Conservation (phyloP, 2,329 filamentous ascomycete species). For the Dothiorella sarmentorum region DNA sequence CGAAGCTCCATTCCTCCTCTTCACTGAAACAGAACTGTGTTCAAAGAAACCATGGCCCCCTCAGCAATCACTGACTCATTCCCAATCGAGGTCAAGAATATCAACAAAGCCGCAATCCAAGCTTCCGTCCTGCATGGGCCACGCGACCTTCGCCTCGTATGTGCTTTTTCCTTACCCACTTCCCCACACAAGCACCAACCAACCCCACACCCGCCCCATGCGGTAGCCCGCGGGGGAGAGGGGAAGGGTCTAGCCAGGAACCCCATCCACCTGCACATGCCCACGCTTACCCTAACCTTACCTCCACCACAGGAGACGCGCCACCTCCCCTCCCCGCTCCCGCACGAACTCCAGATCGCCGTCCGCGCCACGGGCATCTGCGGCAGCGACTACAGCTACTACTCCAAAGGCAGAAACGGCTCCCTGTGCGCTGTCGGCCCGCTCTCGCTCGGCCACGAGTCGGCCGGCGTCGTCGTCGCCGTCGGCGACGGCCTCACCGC, state of each 20-base stretch:
- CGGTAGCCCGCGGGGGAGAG: not conserved
- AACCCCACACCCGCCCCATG: constrained; percentile 2
- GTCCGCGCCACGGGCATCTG: constrained; percentile 66
- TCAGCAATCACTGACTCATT: constrained; percentile 39
- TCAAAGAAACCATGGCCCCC: constrained; percentile 35
- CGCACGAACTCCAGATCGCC: constrained; percentile 61
- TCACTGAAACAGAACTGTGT: not conserved
- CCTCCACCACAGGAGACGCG: constrained; percentile 50
- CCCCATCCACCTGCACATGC: not conserved
- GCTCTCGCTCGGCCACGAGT: constrained; percentile 50
- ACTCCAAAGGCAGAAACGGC: constrained; percentile 69
- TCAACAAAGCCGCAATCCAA: constrained; percentile 36
- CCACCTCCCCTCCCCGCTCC: constrained; percentile 51
- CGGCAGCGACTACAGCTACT: constrained; percentile 68
- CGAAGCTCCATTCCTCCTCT: not conserved
- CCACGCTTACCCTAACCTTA: not conserved
- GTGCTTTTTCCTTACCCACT: constrained; percentile 29
- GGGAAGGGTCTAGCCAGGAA: not conserved
- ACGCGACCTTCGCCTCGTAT: constrained; percentile 42
- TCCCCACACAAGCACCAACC: not conserved
- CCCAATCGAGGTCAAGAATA: constrained; percentile 38
- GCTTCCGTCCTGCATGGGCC: constrained; percentile 42
- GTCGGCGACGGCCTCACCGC: constrained; percentile 28
- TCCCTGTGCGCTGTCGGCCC: constrained; percentile 65
- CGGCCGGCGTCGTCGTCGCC: constrained; percentile 21